These are phyloP conservation scores for Acacia acuminata DNA, from an alignment of 306 rosid genomes.

Conservation along the genomic window DNA sequence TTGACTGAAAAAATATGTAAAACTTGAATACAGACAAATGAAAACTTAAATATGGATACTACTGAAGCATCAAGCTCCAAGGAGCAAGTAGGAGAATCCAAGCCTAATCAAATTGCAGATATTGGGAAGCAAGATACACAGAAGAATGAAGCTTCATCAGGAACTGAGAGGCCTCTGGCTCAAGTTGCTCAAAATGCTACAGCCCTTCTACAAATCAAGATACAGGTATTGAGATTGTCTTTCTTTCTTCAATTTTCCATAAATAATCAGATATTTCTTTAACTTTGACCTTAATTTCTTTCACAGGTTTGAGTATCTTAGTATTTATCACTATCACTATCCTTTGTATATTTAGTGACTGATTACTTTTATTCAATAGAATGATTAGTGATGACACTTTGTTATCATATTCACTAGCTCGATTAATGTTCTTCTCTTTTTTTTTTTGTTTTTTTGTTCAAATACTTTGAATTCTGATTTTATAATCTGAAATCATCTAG, in stretches of 20 bases:
- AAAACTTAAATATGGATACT: background rate
- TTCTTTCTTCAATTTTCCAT: no score
- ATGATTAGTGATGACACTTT: background rate
- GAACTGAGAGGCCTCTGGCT: background rate
- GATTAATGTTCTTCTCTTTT: no score
- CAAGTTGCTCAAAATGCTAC: no score
- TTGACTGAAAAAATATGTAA: no score
- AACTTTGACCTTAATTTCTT: background rate
- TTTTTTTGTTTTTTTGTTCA: no score
- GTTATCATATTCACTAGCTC: background rate
- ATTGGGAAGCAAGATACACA: background rate
- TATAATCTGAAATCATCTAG: no score
- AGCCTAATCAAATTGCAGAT: background rate
- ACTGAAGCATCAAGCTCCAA: background rate
- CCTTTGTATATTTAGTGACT: background rate
- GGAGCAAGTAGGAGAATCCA: background rate
- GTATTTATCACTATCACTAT: background rate
- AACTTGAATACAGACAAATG: no score
- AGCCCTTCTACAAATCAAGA: no score
- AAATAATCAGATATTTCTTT: background rate
- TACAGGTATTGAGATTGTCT: background rate
- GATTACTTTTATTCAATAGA: no score
- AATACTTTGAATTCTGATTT: no score
- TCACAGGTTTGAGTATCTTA: background rate
- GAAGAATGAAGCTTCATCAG: no score